Percentiles rank a stretch among this genome's conserved stretches.
Conservation (phyloP, 768 basidiomycete genomes). For the Hericium alpestre region DNA sequence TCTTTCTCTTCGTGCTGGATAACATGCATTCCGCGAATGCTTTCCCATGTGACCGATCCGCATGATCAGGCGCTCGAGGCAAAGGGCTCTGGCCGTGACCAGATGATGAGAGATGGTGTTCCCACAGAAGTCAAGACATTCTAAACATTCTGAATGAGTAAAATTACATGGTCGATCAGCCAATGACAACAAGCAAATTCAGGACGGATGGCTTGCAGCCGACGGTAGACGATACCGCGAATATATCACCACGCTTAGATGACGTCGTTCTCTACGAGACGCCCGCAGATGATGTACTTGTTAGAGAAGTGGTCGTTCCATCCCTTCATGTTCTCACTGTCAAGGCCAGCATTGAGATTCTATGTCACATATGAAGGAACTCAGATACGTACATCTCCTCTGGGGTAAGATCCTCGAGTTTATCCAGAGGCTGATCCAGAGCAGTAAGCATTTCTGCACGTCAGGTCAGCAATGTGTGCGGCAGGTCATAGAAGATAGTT, state of each 20-base stretch:
- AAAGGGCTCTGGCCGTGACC: no score
- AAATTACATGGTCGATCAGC: no score
- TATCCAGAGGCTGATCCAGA: conserved; percentile 77
- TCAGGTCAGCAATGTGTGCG: not conserved
- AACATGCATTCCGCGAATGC: no score
- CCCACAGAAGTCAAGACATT: no score
- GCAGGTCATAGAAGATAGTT: not conserved
- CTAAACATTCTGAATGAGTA: no score
- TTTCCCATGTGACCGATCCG: no score
- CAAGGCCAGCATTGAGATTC: not conserved
- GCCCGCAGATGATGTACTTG: conserved; percentile 88
- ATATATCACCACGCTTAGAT: conserved; percentile 8
- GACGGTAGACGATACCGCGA: no score
- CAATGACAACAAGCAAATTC: no score
- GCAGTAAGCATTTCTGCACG: conserved; percentile 80
- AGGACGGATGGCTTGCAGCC: no score
- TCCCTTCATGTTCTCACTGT: conserved; percentile 87
- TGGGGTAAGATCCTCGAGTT: conserved; percentile 61
- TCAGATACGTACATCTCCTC: conserved; percentile 66
- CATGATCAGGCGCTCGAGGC: no score
- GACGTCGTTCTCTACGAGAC: conserved; percentile 72
- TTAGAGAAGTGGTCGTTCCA: conserved; percentile 92
- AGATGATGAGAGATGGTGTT: no score
- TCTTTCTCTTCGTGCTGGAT: no score
- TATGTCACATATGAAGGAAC: not conserved